Evolutionary conservation across 495 filamentous ascomycete species (phyloP), one percentile per base, ranked within the genome.

Genomic region (Apiosordaria backusii): DNA sequence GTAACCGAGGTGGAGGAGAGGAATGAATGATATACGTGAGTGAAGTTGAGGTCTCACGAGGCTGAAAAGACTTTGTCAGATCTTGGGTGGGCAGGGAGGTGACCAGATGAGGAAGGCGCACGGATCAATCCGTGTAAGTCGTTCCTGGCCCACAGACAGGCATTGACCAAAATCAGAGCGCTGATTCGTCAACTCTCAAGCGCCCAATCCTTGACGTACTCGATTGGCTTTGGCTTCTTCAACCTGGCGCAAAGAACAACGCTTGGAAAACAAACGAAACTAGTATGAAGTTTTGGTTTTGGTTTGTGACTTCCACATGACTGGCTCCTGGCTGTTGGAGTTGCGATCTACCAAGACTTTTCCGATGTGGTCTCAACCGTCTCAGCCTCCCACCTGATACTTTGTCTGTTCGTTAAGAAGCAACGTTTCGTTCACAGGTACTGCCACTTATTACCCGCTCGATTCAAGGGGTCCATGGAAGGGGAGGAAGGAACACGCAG

Each of bases 201-300:
- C 52, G 52, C 52, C 52, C 9, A 18, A 26, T n/a, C 26, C 23
- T 59, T 22, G 19, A 55, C 22, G 40, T n/a, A 55, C 52, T 55
- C 35, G 63, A 69, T 69, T 69, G 67, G 67, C 60, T 27, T 63
- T 57, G 35, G 25, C 53, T 10, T 57, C 60, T 59, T 29, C 50
- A 52, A 54, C 23, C 59, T 65, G 40, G 27, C 59, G 53, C 67
- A 65, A 24, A 62, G 22, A 50, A 19, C 27, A 60, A 16, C n/a
- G 24, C 18, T 2, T 50, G 27, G 61, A 52, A 19, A 10, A 16
- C 58, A 26, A 50, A 25, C 24, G 22, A 19, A 50, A 19, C 18
- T 57, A 45, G 35, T 13, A 15, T 10, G 5, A 45, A 15, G 35
- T 45, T 45, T 45, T 45, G 35, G n/a, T 15, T 45, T 13, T 45